Conservation (phyloP, 148 eudicot species). For the Heliosperma pusillum region DNA sequence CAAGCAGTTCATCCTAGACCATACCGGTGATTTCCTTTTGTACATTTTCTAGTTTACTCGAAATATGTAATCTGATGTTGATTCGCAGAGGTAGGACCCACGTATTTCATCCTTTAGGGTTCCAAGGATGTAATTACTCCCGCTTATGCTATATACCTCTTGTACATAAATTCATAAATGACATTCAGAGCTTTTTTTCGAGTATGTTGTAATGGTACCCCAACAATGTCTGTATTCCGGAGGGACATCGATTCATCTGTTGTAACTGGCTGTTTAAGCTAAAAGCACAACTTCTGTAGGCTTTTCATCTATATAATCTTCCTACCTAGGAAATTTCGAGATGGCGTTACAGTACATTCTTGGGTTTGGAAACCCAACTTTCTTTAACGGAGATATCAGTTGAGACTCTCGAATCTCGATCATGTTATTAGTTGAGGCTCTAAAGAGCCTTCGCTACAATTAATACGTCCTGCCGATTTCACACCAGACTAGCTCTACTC, state of each 20-base stretch:
- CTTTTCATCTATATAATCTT: too few relatives aligned
- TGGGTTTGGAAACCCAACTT: too few relatives aligned
- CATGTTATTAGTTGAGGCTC: too few relatives aligned
- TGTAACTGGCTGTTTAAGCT: background rate
- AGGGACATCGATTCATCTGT: background rate
- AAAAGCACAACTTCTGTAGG: too few relatives aligned
- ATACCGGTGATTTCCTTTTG: background rate
- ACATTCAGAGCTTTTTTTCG: background rate
- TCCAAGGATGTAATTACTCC: background rate
- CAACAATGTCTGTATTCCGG: background rate
- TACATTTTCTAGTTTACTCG: background rate
- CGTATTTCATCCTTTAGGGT: background rate
- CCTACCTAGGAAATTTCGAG: too few relatives aligned
- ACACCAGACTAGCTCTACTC: too few relatives aligned
- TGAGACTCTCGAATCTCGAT: too few relatives aligned
- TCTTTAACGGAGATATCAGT: too few relatives aligned
- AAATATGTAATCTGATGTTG: background rate
- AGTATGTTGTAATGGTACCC: background rate
- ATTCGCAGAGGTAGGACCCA: background rate
- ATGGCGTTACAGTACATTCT: too few relatives aligned
- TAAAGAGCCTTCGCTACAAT: too few relatives aligned
- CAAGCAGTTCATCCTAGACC: conserved; percentile 21
- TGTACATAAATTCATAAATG: conserved; percentile 1
- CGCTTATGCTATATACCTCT: background rate
- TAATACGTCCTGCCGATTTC: too few relatives aligned